Evolutionary conservation across 2,329 filamentous ascomycete species (phyloP), one percentile per base, ranked within the genome.

Genomic region (Mollisiaceae sp.): DNA sequence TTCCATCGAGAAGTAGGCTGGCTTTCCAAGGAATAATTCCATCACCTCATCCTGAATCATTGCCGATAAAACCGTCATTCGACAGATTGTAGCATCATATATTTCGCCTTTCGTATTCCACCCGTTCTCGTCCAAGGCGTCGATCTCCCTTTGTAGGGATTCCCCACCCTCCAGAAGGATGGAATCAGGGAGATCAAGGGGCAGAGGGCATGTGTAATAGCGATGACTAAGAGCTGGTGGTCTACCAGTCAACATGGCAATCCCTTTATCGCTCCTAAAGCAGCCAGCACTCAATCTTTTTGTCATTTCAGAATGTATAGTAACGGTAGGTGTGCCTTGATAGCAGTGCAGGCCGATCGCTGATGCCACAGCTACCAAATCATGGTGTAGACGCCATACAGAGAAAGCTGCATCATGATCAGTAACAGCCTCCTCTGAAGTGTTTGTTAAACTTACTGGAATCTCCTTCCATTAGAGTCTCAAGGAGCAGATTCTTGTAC

Each of bases 231-330:
- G 63, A 0, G 80, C 71, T 0, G 79, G 80, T 2, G 80, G 80
- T 5, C 80, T 70, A 0, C 80, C 81, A 1, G 80, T 81, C 45
- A 82, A 80, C 1, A 78, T 77, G 8, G 78, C 77, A 4, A 78
- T 67, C 0, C 76, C 71, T 68, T 80, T 80, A 60, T 80, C 78
- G 24, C 60, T 57, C 32, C 41, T 76, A 24, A 71, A 71, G 14
- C 58, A 61, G 18, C 45, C 59, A 3, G 43, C 63, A 39, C 63
- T 64, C 8, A 67, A 24, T 20, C 66, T 39, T 18, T 69, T 69
- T 3, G 59, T 65, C 58, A 70, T 65, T 55, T 70, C 69, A 6
- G 67, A 68, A 12, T 59, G 63, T 1, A 69, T 57, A 3, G 63
- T 67, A 8, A 68, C 35, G 12, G 35, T 32, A 2, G 57, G 39